phyloP scores from a whole-genome alignment of 805 yeast species.

The Priceomyces melissophilus region DNA sequence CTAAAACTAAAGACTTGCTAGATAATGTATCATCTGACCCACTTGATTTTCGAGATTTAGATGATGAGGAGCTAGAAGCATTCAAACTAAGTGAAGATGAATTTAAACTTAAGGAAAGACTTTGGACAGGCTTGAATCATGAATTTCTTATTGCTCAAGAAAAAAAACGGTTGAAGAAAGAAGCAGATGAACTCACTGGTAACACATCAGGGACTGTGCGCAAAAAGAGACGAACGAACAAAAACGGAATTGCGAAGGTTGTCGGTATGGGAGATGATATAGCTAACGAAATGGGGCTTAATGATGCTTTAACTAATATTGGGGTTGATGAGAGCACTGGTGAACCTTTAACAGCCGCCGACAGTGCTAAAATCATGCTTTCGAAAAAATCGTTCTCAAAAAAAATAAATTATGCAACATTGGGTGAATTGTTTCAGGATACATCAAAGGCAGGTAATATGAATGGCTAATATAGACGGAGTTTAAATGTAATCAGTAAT shows the following conservation, averaged over 20 bases:
- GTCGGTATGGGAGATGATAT: slow-evolving; percentile 19
- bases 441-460: slow-evolving; percentile 5
- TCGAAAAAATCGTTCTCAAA: slow-evolving; percentile 74
- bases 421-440: slow-evolving; percentile 47
- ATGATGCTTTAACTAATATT: slow-evolving; percentile 32
- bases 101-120: slow-evolving; percentile 65
- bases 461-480: too few relatives aligned
- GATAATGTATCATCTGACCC: slow-evolving; percentile 55
- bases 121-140: slow-evolving; percentile 88
- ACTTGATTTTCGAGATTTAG: slow-evolving; percentile 60
- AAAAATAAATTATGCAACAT: slow-evolving; percentile 85
- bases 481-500: too few relatives aligned
- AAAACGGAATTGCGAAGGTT: slow-evolving; percentile 14
- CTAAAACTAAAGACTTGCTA: slow-evolving; percentile 56
- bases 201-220: slow-evolving; percentile 42
- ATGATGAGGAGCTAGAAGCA: slow-evolving; percentile 71
- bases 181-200: slow-evolving; percentile 86
- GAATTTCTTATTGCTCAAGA: slow-evolving; percentile 86
- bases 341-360: slow-evolving; percentile 61
- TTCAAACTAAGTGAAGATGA: slow-evolving; percentile 68
- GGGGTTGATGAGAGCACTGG: slow-evolving; percentile 40
- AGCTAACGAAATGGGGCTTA: slow-evolving; percentile 27
- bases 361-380: slow-evolving; percentile 73
- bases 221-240: slow-evolving; percentile 40
- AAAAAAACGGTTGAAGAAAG: slow-evolving; percentile 72